A percentile compares a stretch with the other conserved stretches of the same genome.
Evolutionary conservation across 371 early-diverging fungal species (phyloP).

Genomic region (Apophysomyces elegans): DNA sequence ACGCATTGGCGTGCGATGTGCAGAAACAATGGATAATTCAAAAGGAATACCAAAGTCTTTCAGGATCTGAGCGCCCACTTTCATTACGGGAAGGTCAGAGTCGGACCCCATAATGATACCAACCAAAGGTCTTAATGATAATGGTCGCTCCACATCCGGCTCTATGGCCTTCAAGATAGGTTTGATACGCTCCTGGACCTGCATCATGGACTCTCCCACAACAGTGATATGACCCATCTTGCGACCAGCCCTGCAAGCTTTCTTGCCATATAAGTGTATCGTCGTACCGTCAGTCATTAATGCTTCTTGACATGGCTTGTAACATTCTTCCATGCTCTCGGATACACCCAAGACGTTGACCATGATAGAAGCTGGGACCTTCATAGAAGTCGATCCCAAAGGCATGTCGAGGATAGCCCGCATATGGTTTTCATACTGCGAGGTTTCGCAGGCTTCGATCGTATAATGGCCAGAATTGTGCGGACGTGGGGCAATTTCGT

Average conservation of each 20-base stretch:
- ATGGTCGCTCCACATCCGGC: slow-evolving; percentile 49
- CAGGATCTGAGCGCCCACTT: slow-evolving; percentile 85
- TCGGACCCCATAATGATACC: slow-evolving; percentile 98
- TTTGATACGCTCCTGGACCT: slow-evolving; percentile 64
- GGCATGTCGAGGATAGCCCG: slow-evolving; percentile 93
- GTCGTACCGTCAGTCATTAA: slow-evolving; percentile 83
- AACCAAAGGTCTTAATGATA: slow-evolving; percentile 75
- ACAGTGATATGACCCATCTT: slow-evolving; percentile 98
- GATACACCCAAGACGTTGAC: slow-evolving; percentile 89
- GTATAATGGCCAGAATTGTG: slow-evolving; percentile 99
- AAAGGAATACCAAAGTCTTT: slow-evolving; percentile 90
- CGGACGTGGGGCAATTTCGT: slow-evolving; percentile 98
- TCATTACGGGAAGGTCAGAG: slow-evolving; percentile 94
- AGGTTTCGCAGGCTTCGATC: slow-evolving; percentile 95
- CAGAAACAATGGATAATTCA: slow-evolving; percentile 93
- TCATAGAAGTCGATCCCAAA: slow-evolving; percentile 87
- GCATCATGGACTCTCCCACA: slow-evolving; percentile 81
- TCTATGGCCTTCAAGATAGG: slow-evolving; percentile 70
- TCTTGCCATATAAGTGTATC: slow-evolving; percentile 94
- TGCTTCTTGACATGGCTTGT: slow-evolving; percentile 71
- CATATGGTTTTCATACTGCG: slow-evolving; percentile 96
- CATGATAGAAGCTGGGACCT: slow-evolving; percentile 92
- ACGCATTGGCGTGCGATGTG: slow-evolving; percentile 93
- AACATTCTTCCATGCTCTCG: slow-evolving; percentile 60
- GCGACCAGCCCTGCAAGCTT: slow-evolving; percentile 82